These are phyloP conservation scores for Rhodotorula graminis DNA, from an alignment of 768 basidiomycete species.

Conservation along the genomic window DNA sequence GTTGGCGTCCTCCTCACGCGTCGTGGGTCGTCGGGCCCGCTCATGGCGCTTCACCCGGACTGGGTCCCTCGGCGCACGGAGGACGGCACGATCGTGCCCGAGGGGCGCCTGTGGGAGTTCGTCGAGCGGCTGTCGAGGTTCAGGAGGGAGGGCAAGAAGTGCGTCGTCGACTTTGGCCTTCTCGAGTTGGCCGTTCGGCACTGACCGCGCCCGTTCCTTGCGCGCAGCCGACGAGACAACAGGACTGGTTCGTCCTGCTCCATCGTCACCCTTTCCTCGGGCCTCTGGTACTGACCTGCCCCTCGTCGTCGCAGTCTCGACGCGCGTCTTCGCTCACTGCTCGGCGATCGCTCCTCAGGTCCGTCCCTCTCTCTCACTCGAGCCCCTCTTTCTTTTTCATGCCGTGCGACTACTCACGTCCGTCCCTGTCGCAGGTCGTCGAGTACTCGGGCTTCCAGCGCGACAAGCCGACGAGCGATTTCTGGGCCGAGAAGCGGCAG, in stretches of 20 bases:
- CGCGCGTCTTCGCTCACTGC: slow-evolving; percentile 33
- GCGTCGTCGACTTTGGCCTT: neutral
- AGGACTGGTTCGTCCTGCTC: slow-evolving; percentile 11
- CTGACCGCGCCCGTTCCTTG: neutral
- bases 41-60: slow-evolving; percentile 40
- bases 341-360: slow-evolving; percentile 28
- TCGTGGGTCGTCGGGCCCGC: neutral
- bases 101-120: slow-evolving; percentile 36
- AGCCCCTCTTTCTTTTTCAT: no score
- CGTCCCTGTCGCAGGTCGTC: slow-evolving; percentile 22
- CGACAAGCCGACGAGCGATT: slow-evolving; percentile 13
- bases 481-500: slow-evolving; percentile 22
- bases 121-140: slow-evolving; percentile 37
- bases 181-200: no score
- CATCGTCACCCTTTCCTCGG: no score
- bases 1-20: slow-evolving; percentile 37
- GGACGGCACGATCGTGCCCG: slow-evolving; percentile 25
- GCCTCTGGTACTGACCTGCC: no score
- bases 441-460: slow-evolving; percentile 10
- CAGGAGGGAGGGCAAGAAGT: slow-evolving; percentile 41
- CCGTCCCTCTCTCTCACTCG: neutral
- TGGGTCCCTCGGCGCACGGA: slow-evolving; percentile 22
- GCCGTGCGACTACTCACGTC: no score
- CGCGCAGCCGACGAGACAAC: slow-evolving; percentile 28
- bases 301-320: slow-evolving; percentile 17